Conservation (phyloP, 139 green algal species). For the Tetradesmus lagerheimii region DNA sequence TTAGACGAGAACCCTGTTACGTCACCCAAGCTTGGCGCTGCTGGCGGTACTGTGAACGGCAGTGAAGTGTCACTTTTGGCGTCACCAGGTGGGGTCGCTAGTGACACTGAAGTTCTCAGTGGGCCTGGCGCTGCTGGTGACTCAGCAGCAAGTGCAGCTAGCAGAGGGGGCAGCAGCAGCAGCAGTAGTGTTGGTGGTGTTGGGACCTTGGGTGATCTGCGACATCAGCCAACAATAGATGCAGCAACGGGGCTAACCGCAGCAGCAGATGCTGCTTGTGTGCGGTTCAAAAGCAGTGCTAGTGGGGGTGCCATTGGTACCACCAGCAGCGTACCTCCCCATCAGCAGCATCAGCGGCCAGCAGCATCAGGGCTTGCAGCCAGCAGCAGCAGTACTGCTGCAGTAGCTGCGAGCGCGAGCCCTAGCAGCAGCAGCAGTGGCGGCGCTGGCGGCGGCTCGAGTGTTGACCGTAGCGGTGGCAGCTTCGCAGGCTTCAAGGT, state of each 20-base stretch:
- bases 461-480: neutral
- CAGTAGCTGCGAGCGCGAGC: neutral
- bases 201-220: neutral
- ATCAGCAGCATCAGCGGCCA: neutral
- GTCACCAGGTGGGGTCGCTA: neutral
- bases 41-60: neutral
- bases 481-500: neutral
- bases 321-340: neutral
- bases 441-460: no score
- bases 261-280: neutral
- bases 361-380: neutral
- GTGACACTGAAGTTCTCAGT: neutral
- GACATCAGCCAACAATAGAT: neutral
- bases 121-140: neutral
- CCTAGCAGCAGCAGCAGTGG: neutral
- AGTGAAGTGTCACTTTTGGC: neutral
- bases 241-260: no score
- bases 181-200: neutral
- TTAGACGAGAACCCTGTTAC: neutral
- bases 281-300: neutral
- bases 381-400: neutral
- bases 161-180: neutral
- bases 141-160: neutral
- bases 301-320: neutral
- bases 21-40: neutral